These are phyloP conservation scores for Exophiala spinifera DNA, from an alignment of 2,329 filamentous ascomycete genomes.

Conservation along the genomic window DNA sequence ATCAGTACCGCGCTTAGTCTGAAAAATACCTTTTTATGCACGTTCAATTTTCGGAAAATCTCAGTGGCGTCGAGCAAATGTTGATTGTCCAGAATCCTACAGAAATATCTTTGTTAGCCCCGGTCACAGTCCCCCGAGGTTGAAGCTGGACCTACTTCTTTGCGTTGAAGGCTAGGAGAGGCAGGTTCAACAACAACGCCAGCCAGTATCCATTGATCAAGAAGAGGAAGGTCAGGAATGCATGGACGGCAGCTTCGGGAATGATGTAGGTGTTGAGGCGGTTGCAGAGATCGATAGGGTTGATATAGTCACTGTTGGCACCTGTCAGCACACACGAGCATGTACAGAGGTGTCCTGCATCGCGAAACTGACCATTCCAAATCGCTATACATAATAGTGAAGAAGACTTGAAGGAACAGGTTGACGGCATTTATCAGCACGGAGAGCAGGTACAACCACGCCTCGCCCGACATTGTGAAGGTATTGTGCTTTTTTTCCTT, in stretches of 20 bases:
- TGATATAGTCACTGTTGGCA: slow-evolving; percentile 85
- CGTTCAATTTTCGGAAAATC: slow-evolving; percentile 98
- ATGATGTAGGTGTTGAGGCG: slow-evolving; percentile 99
- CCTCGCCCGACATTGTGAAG: slow-evolving; percentile 82
- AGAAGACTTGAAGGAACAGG: slow-evolving; percentile 99
- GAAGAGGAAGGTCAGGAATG: slow-evolving; percentile 92
- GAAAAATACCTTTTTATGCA: slow-evolving; percentile 83
- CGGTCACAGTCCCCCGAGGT: neutral
- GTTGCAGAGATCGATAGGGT: slow-evolving; percentile 99
- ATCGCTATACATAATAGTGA: slow-evolving; percentile 99
- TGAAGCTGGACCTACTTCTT: slow-evolving; percentile 75
- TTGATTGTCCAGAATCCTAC: slow-evolving; percentile 92
- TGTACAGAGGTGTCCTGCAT: neutral
- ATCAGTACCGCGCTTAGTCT: neutral
- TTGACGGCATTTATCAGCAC: slow-evolving; percentile 99
- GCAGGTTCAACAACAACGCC: slow-evolving; percentile 85
- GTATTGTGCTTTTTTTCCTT: slow-evolving; percentile 35
- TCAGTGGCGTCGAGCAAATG: slow-evolving; percentile 96
- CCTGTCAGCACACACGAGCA: slow-evolving; percentile 26
- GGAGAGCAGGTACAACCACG: slow-evolving; percentile 95
- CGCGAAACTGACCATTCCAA: slow-evolving; percentile 83
- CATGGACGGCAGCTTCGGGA: slow-evolving; percentile 95
- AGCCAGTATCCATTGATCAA: slow-evolving; percentile 99
- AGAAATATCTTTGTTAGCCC: slow-evolving; percentile 14
- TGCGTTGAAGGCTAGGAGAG: slow-evolving; percentile 85